Conservation (phyloP, 805 yeast species). For the Tetrapisispora arboricola region DNA sequence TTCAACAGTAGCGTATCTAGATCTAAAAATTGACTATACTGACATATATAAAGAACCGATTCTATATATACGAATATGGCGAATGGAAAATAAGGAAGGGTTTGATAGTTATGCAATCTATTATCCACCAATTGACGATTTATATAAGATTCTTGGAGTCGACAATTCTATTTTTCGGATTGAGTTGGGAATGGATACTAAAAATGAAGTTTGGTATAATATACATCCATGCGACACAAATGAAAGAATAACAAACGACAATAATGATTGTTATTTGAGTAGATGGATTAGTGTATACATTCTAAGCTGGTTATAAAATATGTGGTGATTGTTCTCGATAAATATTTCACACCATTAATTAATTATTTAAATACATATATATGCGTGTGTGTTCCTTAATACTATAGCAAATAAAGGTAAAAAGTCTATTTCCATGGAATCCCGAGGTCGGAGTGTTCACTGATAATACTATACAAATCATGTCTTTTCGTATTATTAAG, state of each 20-base stretch:
- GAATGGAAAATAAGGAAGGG: slow-evolving; percentile 1
- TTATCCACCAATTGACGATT: too few species aligned
- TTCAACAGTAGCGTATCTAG: slow-evolving; percentile 3
- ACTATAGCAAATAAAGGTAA: too few species aligned
- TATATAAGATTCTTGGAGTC: neutral
- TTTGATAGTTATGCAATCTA: neutral
- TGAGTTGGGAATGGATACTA: neutral
- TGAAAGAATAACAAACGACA: slow-evolving; percentile 14
- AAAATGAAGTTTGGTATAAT: slow-evolving; percentile 15
- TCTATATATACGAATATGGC: slow-evolving; percentile 14
- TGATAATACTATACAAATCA: too few species aligned
- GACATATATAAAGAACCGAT: slow-evolving; percentile 18
- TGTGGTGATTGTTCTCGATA: too few species aligned
- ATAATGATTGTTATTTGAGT: slow-evolving; percentile 10
- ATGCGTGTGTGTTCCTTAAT: too few species aligned
- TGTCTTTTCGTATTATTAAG: too few species aligned
- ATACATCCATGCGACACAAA: slow-evolving; percentile 25
- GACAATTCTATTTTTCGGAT: neutral
- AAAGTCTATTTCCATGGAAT: too few species aligned
- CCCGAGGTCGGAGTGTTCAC: too few species aligned
- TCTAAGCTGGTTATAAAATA: slow-evolving; percentile 10
- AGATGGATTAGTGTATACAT: slow-evolving; percentile 21
- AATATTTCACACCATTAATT: too few species aligned
- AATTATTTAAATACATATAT: too few species aligned
- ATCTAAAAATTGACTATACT: slow-evolving; percentile 14